Base-by-base conservation (phyloP, 208 protist genomes). In the Herpetomonas samuelpessoai region DNA sequence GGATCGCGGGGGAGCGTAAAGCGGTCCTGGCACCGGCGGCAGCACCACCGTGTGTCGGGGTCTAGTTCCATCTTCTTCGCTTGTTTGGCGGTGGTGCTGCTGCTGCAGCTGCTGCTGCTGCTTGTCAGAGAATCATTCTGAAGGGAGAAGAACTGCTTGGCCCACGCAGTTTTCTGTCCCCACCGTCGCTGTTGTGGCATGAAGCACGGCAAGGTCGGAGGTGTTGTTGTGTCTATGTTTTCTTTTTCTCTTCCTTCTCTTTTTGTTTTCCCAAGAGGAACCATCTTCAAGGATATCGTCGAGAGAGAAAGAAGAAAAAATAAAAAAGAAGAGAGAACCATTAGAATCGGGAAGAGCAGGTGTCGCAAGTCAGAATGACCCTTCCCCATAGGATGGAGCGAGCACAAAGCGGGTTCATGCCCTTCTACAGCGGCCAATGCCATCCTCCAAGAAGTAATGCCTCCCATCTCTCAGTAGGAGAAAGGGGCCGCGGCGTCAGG, bases 111-210 rank as follows among this genome's bases (percentile, higher is more conserved):
- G 24, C 19, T n/a, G 19, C 46, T 26, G 24, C 19, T 45, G 38
- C 14, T 45, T 12, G 38, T n/a, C 38, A 45, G 12, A 19, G 48
- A 53, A 19, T 14, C 21, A 18, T 31, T 24, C 16, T 39, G 27
- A 19, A 21, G 26, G 2, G 67, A 66, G 55, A 88, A 91, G 55
- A 79, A 79, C 2, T 63, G 60, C 57, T 76, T 79, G 1, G 80
- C 75, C 80, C 79, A 91, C 22, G 61, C 57, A 27, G 72, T 74
- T 49, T 81, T 75, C 27, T 51, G 44, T 21, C 82, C 82, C 78
- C 82, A 86, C 10, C 22, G 16, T 48, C 62, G 49, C 21, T 4
- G 24, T 22, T 25, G 30, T 16, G 25, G 38, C 66, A 67, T 65
- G 51, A 16, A 25, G 24, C 12, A 63, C 27, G 9, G 24, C 25